A percentile compares a stretch with the other conserved stretches of the same genome.
Evolutionary conservation across 225 moss, liverwort and hornwort species (phyloP).

Genomic region (Sphagnum contortum): DNA sequence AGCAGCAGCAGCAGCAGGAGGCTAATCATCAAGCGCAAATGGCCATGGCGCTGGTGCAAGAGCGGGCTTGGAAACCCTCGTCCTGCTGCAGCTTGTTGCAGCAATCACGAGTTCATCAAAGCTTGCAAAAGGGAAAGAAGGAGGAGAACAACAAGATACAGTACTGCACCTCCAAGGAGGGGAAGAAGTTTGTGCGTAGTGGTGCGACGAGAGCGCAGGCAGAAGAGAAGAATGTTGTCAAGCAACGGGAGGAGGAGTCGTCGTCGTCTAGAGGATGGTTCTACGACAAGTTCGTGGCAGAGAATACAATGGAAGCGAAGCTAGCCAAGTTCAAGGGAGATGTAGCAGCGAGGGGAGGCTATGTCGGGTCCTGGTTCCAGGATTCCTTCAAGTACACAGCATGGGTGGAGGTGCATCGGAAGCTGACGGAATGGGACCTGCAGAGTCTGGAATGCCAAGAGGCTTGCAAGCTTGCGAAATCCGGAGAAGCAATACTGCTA

Average conservation of each 20-base stretch:
- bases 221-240: conserved; percentile 29
- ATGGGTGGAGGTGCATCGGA: conserved; percentile 65
- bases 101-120: conserved; percentile 2
- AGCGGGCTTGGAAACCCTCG: no score
- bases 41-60: no score
- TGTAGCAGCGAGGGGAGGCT: conserved; percentile 31
- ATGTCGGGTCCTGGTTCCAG: conserved; percentile 50
- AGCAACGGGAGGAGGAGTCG: conserved; percentile 9
- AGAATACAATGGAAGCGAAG: conserved; percentile 61
- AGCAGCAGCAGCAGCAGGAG: no score
- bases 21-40: no score
- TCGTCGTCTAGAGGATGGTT: conserved; percentile 29
- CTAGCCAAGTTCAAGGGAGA: conserved; percentile 40
- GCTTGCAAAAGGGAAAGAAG: no score
- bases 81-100: conserved; percentile 12
- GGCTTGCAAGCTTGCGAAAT: conserved; percentile 19
- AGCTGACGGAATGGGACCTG: conserved; percentile 56
- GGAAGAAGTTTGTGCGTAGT: conserved; percentile 8
- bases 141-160: no score
- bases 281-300: conserved; percentile 45
- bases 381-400: conserved; percentile 64
- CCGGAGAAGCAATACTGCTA: conserved; percentile 45
- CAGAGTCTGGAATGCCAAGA: conserved; percentile 42
- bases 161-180: no score
- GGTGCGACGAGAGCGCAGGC: conserved; percentile 21